Percentiles rank a stretch among this genome's conserved stretches.
phyloP scores from a whole-genome alignment of 2,329 filamentous ascomycete species.

The Xylariaceae sp. region DNA sequence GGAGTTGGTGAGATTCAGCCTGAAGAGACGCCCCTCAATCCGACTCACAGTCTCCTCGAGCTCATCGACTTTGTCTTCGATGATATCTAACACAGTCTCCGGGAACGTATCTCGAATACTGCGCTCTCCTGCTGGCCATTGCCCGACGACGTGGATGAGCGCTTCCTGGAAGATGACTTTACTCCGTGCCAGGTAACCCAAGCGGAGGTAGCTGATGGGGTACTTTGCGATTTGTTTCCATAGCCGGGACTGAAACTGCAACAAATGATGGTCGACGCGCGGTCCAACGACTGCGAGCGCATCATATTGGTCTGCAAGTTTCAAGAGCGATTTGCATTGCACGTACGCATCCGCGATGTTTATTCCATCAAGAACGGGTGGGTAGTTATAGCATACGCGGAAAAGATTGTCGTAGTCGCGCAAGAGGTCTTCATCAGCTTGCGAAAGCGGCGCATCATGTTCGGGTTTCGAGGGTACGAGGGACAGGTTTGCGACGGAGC shows the following conservation, averaged over 20 bases:
- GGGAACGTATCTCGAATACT: constrained; percentile 73
- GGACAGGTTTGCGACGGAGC: constrained; percentile 77
- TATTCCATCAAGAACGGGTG: constrained; percentile 74
- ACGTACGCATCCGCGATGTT: constrained; percentile 92
- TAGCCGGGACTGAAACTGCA: constrained; percentile 84
- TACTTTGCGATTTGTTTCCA: constrained; percentile 98
- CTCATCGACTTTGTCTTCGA: constrained; percentile 93
- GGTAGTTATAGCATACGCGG: constrained; percentile 91
- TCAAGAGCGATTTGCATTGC: constrained; percentile 86
- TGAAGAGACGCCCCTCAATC: constrained; percentile 77
- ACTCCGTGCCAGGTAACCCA: constrained; percentile 80
- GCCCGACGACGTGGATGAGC: constrained; percentile 87
- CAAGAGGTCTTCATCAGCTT: constrained; percentile 69
- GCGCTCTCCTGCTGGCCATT: constrained; percentile 80
- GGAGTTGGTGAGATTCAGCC: constrained; percentile 72
- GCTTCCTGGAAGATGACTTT: constrained; percentile 84
- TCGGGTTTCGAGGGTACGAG: constrained; percentile 46
- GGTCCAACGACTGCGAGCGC: constrained; percentile 83
- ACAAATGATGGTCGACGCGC: constrained; percentile 85
- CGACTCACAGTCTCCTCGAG: constrained; percentile 77
- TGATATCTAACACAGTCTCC: constrained; percentile 75
- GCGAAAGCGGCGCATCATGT: constrained; percentile 47
- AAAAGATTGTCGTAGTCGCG: constrained; percentile 96
- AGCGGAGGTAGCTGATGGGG: constrained; percentile 83
- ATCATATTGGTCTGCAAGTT: constrained; percentile 91